Evolutionary conservation across 495 filamentous ascomycete genomes (phyloP), one percentile per base, ranked within the genome.

Genomic region (Neurospora intermedia): DNA sequence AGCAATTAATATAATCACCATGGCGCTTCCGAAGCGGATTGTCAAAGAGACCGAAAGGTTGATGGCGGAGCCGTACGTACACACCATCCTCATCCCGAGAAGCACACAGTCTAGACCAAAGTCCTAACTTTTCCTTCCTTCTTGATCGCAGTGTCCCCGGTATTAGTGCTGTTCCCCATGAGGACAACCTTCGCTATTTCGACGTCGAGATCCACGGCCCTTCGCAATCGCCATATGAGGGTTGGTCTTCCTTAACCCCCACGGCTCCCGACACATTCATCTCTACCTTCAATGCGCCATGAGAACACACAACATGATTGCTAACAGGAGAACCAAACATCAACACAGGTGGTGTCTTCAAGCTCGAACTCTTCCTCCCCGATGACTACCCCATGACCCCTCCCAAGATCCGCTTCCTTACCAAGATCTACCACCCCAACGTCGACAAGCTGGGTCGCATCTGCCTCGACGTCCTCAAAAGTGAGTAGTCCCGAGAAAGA

Each of bases 341-440:
- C 27, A 35, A 35, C 69, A 66, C 76, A 97, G 96, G 93, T 76
- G 96, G 96, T 69, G 89, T 97, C 76, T 99, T 99, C 87, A 94
- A 94, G 80, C 93, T 98, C 73, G 96, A 99, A 83, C 88, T 99
- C 9, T 99, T 99, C 84, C 87, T 99, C n/a, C 96, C 96, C 43
- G 96, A 99, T 78, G 96, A 99, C 83, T 99, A 99, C 79, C 96
- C 96, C 11, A 99, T 99, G 96, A 96, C 93, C 43, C 96, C 96
- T 39, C 96, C 96, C 15, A 97, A 98, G 85, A 97, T 99, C 75
- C 92, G 96, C 46, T 99, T 99, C 83, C 84, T 99, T 23, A 99
- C 96, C 75, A 97, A 97, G 83, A 99, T 99, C 81, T 99, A 97
- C 81, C 96, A 99, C 79, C 96, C 96, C 42, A 99, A 99, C 81